Evolutionary conservation across 371 early-diverging fungal species (phyloP), one percentile per base, ranked within the genome.

Genomic region (Apophysomyces elegans): DNA sequence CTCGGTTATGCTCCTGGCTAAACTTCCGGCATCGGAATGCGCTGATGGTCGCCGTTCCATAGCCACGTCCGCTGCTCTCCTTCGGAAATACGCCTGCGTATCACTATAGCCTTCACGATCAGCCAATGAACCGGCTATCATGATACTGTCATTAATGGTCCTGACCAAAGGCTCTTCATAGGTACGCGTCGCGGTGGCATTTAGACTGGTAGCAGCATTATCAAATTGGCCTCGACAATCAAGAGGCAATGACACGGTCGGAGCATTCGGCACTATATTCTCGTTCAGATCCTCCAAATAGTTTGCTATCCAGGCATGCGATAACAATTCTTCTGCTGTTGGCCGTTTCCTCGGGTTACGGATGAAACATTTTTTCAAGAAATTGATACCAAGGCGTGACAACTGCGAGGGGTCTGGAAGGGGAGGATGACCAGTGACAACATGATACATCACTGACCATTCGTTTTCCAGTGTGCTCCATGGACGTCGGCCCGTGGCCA

Each of bases 391-490:
- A 5, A 68, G 80, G 11, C 70, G 67, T 18, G 89, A 86, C 38
- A 92, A 65, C 65, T 90, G 88, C 0, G 86, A 77, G 0, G 86
- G 68, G 38, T 88, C 88, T 0, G 93, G 94, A 41, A 92, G 68
- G 0, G 91, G 88, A 21, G 93, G 91, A 47, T 89, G 90, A 0
- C 88, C 88, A 0, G 88, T 86, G 1, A 88, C 93, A 1, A 91
- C 91, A 66, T 91, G 91, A 66, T 88, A 93, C 91, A 93, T 94
- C 54, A 96, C 90, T 1, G 96, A 93, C 95, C 95, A 96, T 73
- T 95, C 94, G 67, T 96, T 96, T 62, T 96, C 96, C 37, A 96
- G 65, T 45, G 92, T 88, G 13, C 90, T 84, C 95, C 95, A 99
- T 6, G 99, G 98, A 62, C 95, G 92, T 39, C 87, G 78, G 12